Evolutionary conservation across 2,329 filamentous ascomycete species (phyloP).

Genomic region (Sclerotinia nivalis): DNA sequence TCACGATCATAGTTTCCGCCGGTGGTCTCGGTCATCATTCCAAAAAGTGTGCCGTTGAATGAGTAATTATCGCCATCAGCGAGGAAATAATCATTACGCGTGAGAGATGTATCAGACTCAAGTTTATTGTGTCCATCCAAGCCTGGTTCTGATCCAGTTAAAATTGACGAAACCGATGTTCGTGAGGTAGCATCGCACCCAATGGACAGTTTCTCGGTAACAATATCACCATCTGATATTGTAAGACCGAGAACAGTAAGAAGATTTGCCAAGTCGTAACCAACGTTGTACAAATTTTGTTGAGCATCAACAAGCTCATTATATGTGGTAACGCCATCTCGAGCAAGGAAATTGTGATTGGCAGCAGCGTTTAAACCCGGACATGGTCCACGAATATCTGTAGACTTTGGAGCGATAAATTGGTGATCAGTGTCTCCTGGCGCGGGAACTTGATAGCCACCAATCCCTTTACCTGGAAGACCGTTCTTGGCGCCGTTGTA

Average conservation of each 20-base stretch:
- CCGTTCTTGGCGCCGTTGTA: slow-evolving; percentile 11
- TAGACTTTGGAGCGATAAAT: slow-evolving; percentile 26
- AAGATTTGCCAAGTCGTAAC: slow-evolving; percentile 30
- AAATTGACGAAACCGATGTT: slow-evolving; percentile 35
- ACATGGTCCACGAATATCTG: slow-evolving; percentile 35
- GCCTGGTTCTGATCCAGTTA: slow-evolving; percentile 33
- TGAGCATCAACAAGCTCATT: slow-evolving; percentile 37
- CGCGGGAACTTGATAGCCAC: slow-evolving; percentile 49
- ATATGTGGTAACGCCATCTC: slow-evolving; percentile 40
- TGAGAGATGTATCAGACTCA: slow-evolving; percentile 53
- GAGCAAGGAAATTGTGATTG: slow-evolving; percentile 46
- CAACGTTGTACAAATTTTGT: slow-evolving; percentile 37
- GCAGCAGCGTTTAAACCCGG: slow-evolving; percentile 47
- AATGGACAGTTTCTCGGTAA: slow-evolving; percentile 34
- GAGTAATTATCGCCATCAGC: slow-evolving; percentile 27
- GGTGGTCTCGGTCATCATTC: slow-evolving; percentile 34
- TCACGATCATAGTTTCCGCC: slow-evolving; percentile 43
- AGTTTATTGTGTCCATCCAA: slow-evolving; percentile 50
- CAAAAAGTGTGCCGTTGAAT: slow-evolving; percentile 41
- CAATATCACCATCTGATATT: slow-evolving; percentile 32
- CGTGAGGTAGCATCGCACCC: slow-evolving; percentile 37
- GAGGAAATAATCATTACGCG: slow-evolving; percentile 49
- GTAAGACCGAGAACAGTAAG: slow-evolving; percentile 24
- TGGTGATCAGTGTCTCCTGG: slow-evolving; percentile 37
- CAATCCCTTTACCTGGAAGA: slow-evolving; percentile 44